Conservation (phyloP, 225 moss, liverwort and hornwort genomes). For the Marchantia polymorpha region DNA sequence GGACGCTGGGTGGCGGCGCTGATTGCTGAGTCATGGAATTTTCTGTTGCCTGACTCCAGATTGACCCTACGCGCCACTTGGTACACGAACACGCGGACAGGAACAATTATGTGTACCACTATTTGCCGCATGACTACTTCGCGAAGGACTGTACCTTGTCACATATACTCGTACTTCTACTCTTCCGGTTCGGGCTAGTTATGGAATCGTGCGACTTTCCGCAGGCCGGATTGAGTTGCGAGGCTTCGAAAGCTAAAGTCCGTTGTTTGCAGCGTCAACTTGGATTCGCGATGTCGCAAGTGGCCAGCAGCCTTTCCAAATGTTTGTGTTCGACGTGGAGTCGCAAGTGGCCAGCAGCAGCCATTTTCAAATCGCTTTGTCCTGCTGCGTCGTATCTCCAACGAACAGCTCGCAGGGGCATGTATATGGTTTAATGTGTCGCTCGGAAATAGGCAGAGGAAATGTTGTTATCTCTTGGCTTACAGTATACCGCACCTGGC, state of each 20-base stretch:
- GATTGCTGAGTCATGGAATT: conserved; percentile 4
- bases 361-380: not conserved
- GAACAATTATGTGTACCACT: not conserved
- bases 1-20: conserved; percentile 6
- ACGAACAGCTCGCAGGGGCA: not conserved
- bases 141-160: not conserved
- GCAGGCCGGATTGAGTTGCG: not conserved
- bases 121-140: not conserved
- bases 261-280: not conserved
- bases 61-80: not conserved
- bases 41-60: not conserved
- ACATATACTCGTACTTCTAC: not conserved
- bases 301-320: not conserved
- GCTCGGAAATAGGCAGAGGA: not conserved
- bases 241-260: not conserved
- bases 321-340: not conserved
- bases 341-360: not conserved
- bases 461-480: not conserved
- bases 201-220: not conserved
- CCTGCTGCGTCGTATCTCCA: not conserved
- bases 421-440: not conserved
- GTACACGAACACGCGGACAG: not conserved
- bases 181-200: not conserved
- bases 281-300: not conserved
- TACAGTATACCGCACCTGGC: not conserved